Base-by-base conservation (phyloP, 768 basidiomycete species). In the Suillus spraguei region DNA sequence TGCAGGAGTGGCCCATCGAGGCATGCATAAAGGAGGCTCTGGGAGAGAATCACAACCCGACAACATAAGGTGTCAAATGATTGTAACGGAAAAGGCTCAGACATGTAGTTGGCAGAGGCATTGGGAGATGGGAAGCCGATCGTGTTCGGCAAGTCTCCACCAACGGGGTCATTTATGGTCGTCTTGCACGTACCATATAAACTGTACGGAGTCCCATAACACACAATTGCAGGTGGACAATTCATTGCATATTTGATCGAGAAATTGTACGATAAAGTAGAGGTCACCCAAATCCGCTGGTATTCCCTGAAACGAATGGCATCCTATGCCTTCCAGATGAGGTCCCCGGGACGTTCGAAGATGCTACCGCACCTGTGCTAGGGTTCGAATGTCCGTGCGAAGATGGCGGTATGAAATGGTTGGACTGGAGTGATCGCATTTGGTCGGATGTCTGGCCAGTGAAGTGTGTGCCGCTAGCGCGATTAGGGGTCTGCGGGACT, bases 271-370 rank as follows among this genome's bases (percentile, higher is more conserved):
- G 24, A 59, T 39, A 66, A 42, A 17, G 38, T 28, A 38, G 55
- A 65, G 42, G 49, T 71, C 67, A 78, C 50, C 75, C 71, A 64
- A 78, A 74, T 47, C 71, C 72, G 33, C 69, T 74, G 42, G 74
- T 64, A 44, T 66, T 60, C 32, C 77, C 76, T 35, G 79, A 80
- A 42, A 83, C 69, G 70, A 89, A 89, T 47, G 86, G 84, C 64
- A 79, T 77, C 68, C 87, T 80, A 63, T 89, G 87, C 60, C 75
- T 77, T 47, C 76, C 72, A 24, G 76, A 73, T 39, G 71, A 65
- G 46, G 61, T 68, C 24, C 58, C 59, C 20, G 50, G 39, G 6
- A 41, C 39, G 39, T 41, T 41, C 0, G 56, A 58, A 4, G 56
- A 58, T 32, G 56, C 20, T 13, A 13, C 56, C 32, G 24, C 56